A percentile compares a stretch with the other conserved stretches of the same genome.
phyloP scores from a whole-genome alignment of 148 eudicot genomes.

The Suaeda aralocaspica region DNA sequence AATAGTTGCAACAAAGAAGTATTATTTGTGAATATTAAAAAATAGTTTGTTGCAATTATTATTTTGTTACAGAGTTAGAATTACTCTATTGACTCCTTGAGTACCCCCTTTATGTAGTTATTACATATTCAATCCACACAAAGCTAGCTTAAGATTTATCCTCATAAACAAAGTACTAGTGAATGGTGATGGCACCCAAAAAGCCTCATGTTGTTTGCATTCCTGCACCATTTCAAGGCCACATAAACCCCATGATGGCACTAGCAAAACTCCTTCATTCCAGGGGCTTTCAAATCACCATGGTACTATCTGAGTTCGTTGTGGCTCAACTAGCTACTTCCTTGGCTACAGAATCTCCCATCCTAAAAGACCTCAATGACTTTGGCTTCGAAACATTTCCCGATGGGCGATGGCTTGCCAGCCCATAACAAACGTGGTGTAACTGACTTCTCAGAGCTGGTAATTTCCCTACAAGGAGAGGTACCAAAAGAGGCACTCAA shows the following conservation, averaged over 20 bases:
- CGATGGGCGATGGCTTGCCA: constrained; percentile 53
- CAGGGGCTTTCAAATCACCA: constrained; percentile 34
- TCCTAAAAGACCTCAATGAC: constrained; percentile 12
- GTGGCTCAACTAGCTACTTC: constrained; percentile 23
- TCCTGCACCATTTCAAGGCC: constrained; percentile 34
- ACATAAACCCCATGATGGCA: constrained; percentile 36
- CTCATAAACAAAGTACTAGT: too few relatives aligned
- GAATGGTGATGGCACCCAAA: too few relatives aligned
- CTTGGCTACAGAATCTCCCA: neutral
- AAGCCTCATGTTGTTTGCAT: constrained; percentile 23
- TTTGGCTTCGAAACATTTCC: constrained; percentile 35
- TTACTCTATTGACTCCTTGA: too few relatives aligned
- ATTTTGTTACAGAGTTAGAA: too few relatives aligned
- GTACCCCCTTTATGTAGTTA: too few relatives aligned
- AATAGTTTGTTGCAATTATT: too few relatives aligned
- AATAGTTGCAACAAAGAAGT: too few relatives aligned
- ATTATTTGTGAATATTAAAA: too few relatives aligned
- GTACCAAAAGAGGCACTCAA: constrained; percentile 11
- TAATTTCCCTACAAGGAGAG: neutral
- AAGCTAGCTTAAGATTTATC: too few relatives aligned
- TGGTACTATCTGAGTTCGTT: constrained; percentile 36
- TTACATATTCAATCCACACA: too few relatives aligned
- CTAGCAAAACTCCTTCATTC: constrained; percentile 37
- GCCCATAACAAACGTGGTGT: constrained; percentile 19
- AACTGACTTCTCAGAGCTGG: constrained; percentile 23